Evolutionary conservation across 2,329 filamentous ascomycete species (phyloP).

Genomic region (Dendrostoma leiphaemia): DNA sequence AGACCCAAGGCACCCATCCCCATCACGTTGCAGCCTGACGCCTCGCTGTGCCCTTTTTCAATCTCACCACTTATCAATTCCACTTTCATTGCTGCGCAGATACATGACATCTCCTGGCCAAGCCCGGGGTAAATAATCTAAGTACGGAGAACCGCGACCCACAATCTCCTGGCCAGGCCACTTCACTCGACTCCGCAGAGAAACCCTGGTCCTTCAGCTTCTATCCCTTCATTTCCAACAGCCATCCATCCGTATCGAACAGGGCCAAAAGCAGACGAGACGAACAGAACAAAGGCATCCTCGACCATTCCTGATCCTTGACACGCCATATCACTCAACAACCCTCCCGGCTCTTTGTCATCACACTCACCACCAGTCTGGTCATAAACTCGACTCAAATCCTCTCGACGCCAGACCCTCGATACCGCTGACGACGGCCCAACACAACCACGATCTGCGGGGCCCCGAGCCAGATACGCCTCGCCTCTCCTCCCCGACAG

Average conservation of each 20-base stretch:
- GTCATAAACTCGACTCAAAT: too few species aligned
- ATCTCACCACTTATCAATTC: neutral
- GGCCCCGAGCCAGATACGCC: neutral
- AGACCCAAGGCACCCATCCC: neutral
- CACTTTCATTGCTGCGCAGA: neutral
- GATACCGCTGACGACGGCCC: too few species aligned
- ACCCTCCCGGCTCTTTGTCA: neutral
- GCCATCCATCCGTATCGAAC: constrained; percentile 1
- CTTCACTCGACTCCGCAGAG: constrained; percentile 17
- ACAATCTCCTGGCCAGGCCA: constrained; percentile 18
- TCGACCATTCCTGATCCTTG: too few species aligned
- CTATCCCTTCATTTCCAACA: constrained; percentile 10
- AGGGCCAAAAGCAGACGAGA: neutral
- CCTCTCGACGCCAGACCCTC: too few species aligned
- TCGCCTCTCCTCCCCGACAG: neutral
- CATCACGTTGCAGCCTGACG: neutral
- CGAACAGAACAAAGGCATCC: neutral
- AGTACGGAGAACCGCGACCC: constrained; percentile 18
- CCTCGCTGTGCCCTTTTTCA: too few species aligned
- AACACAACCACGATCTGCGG: too few species aligned
- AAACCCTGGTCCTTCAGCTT: constrained; percentile 11
- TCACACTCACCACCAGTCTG: neutral
- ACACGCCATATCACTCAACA: too few species aligned
- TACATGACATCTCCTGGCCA: neutral
- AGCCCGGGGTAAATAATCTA: constrained; percentile 19